A percentile compares a stretch with the other conserved stretches of the same genome.
Evolutionary conservation across 1,284 basidiomycete species (phyloP).

Genomic region (Athelia psychrophila): DNA sequence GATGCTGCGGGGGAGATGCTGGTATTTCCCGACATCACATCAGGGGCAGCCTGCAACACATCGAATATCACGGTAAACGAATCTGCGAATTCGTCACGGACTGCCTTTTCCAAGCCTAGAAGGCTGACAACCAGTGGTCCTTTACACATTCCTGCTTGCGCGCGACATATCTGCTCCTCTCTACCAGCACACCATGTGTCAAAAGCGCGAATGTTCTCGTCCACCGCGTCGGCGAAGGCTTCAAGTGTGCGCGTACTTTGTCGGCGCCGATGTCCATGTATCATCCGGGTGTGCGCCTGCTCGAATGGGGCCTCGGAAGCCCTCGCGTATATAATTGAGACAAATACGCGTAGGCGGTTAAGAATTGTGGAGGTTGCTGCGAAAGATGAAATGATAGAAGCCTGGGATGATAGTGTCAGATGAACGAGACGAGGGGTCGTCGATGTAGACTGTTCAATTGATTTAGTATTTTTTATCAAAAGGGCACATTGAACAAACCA

Average conservation of each 20-base stretch:
- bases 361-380: slow-evolving; percentile 54
- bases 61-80: slow-evolving; percentile 55
- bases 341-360: slow-evolving; percentile 61
- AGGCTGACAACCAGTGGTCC: slow-evolving; percentile 59
- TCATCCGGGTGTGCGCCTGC: slow-evolving; percentile 13
- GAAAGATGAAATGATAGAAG: slow-evolving; percentile 60
- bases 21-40: slow-evolving; percentile 30
- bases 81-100: slow-evolving; percentile 54
- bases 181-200: slow-evolving; percentile 68
- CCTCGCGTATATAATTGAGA: slow-evolving; percentile 37
- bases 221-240: slow-evolving; percentile 78
- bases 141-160: slow-evolving; percentile 41
- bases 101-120: slow-evolving; percentile 55
- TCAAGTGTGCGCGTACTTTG: slow-evolving; percentile 61
- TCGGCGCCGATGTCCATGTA: slow-evolving; percentile 15
- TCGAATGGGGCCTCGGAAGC: slow-evolving; percentile 9
- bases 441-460: slow-evolving; percentile 36
- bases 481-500: background rate
- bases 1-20: slow-evolving; percentile 38
- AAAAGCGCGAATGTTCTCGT: slow-evolving; percentile 53
- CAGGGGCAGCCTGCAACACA: slow-evolving; percentile 33
- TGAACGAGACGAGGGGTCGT: slow-evolving; percentile 55
- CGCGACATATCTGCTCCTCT: slow-evolving; percentile 64
- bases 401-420: slow-evolving; percentile 58
- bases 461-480: slow-evolving; percentile 1